Conservation (phyloP, 805 yeast genomes). For the Myxozyma sirexii region DNA sequence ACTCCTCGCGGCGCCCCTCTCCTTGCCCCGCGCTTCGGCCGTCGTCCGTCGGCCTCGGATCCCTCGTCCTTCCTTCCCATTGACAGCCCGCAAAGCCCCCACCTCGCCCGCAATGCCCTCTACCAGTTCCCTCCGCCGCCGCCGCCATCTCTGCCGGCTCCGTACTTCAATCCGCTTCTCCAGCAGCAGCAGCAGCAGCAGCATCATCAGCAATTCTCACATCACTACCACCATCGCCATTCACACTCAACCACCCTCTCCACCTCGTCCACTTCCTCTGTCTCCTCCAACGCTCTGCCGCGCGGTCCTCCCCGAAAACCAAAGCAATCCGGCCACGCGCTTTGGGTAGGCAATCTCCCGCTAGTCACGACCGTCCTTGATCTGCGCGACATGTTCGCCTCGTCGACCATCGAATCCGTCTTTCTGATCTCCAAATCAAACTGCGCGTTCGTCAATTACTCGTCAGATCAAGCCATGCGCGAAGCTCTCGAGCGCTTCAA, state of each 20-base stretch:
- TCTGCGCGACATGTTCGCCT: constrained; percentile 45
- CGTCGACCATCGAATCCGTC: constrained; percentile 44
- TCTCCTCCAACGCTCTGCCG: constrained; percentile 25
- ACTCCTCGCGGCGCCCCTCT: constrained; percentile 1
- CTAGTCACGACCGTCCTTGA: constrained; percentile 43
- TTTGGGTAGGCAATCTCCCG: constrained; percentile 53
- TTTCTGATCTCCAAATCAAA: constrained; percentile 47
- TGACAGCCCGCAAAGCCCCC: neutral
- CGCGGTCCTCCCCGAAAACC: constrained; percentile 50
- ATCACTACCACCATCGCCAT: constrained; percentile 13
- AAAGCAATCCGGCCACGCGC: constrained; percentile 46
- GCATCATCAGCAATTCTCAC: neutral
- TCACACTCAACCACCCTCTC: neutral
- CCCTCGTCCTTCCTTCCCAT: neutral
- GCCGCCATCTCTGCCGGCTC: neutral
- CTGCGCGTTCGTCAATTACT: constrained; percentile 49
- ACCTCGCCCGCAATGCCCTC: neutral
- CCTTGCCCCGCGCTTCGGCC: neutral
- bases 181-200: constrained; percentile 8
- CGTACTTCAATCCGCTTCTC: neutral
- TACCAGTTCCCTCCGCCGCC: constrained; percentile 5
- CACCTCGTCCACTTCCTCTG: neutral
- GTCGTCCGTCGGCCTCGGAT: constrained; percentile 5
- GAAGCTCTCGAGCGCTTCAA: constrained; percentile 40
- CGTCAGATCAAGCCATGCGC: constrained; percentile 39